Conservation (phyloP, 208 protist genomes). For the Leishmania tarentolae region DNA sequence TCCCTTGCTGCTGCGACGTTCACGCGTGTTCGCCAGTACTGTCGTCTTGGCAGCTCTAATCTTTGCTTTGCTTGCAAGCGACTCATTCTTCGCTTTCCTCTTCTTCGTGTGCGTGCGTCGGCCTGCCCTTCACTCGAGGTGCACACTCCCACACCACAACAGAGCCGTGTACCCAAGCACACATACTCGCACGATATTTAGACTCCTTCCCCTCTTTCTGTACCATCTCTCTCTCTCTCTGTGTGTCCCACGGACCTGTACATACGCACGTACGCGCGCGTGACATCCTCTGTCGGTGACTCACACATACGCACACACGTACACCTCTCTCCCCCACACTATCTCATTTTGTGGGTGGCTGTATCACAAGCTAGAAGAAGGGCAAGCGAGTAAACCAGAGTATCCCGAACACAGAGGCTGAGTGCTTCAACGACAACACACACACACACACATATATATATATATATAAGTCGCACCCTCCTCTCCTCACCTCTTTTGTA, state of each 20-base stretch:
- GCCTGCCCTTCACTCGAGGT: background rate
- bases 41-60: background rate
- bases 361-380: background rate
- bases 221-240: background rate
- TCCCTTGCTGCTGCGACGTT: background rate
- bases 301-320: too few relatives aligned
- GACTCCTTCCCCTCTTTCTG: background rate
- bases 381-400: background rate
- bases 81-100: background rate
- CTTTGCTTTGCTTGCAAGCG: background rate
- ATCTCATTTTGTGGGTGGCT: background rate
- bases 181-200: background rate
- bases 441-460: too few relatives aligned
- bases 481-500: background rate
- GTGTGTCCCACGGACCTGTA: background rate
- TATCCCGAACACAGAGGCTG: background rate
- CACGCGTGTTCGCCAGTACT: background rate
- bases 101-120: background rate
- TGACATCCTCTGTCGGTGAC: background rate
- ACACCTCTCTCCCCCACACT: background rate
- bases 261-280: background rate
- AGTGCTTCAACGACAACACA: background rate
- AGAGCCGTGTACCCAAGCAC: background rate
- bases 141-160: background rate
- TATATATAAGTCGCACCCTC: too few relatives aligned